phyloP scores from a whole-genome alignment of 1,284 basidiomycete species.

The Sporisorium iseilematis-ciliati region DNA sequence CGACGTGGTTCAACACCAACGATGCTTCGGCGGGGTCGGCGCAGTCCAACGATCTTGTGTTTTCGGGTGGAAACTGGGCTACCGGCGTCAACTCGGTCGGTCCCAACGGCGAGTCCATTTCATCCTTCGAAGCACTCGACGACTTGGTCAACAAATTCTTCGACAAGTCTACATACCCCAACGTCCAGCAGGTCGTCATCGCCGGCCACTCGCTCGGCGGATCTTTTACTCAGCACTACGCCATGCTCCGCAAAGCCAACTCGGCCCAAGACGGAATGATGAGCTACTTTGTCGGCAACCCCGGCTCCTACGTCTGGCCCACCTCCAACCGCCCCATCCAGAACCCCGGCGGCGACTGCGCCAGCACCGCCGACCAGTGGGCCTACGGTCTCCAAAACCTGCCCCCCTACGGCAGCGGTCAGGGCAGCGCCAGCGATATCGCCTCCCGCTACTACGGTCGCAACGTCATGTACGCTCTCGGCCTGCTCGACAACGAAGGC shows the following conservation, averaged over 20 bases:
- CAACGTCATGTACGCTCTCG: conserved; percentile 55
- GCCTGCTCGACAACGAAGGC: conserved; percentile 49
- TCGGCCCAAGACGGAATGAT: conserved; percentile 41
- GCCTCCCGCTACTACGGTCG: conserved; percentile 51
- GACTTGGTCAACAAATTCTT: conserved; percentile 55
- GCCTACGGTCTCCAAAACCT: conserved; percentile 41
- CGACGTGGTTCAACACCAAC: conserved; percentile 49
- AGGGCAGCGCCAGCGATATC: conserved; percentile 32
- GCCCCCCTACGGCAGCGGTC: conserved; percentile 33
- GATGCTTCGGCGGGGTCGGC: conserved; percentile 52
- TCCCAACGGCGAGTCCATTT: conserved; percentile 38
- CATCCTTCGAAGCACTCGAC: conserved; percentile 60
- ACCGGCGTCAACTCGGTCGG: conserved; percentile 49
- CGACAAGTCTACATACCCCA: conserved; percentile 59
- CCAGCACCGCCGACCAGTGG: conserved; percentile 34
- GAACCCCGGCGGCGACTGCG: conserved; percentile 40
- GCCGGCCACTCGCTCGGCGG: conserved; percentile 65
- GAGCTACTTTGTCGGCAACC: conserved; percentile 61
- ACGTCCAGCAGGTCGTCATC: conserved; percentile 55
- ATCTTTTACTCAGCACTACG: conserved; percentile 60
- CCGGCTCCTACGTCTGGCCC: conserved; percentile 58
- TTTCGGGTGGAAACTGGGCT: conserved; percentile 43
- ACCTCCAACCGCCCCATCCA: conserved; percentile 44
- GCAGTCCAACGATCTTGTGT: conserved; percentile 53
- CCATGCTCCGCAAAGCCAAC: conserved; percentile 57